phyloP scores from a whole-genome alignment of 192 early-diverging fungal species.

The Podila epicladia region DNA sequence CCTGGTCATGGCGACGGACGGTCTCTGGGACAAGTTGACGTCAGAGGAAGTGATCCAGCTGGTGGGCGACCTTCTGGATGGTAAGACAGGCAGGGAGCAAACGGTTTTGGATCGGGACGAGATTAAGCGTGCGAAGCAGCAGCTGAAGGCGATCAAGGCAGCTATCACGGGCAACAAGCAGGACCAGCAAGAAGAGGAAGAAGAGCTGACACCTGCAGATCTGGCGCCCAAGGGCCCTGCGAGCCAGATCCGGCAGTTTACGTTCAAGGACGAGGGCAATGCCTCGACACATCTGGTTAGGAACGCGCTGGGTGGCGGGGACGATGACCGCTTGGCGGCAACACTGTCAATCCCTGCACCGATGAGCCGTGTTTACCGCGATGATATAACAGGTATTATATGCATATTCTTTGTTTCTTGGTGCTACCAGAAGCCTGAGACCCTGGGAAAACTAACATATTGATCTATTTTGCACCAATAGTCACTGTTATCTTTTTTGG shows the following conservation, averaged over 20 bases:
- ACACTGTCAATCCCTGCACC: conserved; percentile 75
- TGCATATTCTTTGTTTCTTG: no score
- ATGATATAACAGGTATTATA: conserved; percentile 78
- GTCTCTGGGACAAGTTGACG: conserved; percentile 81
- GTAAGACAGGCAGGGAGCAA: conserved; percentile 32
- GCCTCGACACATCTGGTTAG: conserved; percentile 80
- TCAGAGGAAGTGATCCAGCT: conserved; percentile 67
- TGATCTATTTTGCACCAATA: neutral
- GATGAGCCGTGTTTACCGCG: conserved; percentile 74
- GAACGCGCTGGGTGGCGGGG: conserved; percentile 68
- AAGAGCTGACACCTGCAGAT: conserved; percentile 42
- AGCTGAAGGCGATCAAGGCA: conserved; percentile 16
- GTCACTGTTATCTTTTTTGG: conserved; percentile 50
- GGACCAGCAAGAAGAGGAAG: conserved; percentile 20
- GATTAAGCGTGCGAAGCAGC: conserved; percentile 2
- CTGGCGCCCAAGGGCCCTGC: conserved; percentile 36
- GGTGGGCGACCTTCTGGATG: conserved; percentile 58
- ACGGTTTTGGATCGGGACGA: conserved; percentile 26
- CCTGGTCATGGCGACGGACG: conserved; percentile 86
- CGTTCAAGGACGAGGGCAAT: conserved; percentile 59
- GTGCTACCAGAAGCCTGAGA: no score
- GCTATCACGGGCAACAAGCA: conserved; percentile 34
- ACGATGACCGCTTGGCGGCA: conserved; percentile 67
- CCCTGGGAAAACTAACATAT: no score
- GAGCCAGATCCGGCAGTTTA: conserved; percentile 41